phyloP scores from a whole-genome alignment of 371 early-diverging fungal genomes.

The Mucor racemosus region DNA sequence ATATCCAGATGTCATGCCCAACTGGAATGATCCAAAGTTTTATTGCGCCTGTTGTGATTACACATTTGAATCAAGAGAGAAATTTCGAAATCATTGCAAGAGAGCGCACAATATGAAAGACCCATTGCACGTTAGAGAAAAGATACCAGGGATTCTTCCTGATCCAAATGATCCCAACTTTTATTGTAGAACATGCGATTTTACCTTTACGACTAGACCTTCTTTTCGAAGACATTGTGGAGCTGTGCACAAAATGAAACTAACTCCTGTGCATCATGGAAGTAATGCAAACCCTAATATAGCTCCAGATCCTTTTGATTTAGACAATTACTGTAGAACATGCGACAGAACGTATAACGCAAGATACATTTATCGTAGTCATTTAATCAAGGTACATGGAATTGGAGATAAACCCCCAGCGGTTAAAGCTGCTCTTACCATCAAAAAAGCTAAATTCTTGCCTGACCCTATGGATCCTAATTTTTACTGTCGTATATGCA shows the following conservation, averaged over 20 bases:
- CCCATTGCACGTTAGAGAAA: not conserved
- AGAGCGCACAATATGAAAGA: too few species aligned
- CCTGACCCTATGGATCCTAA: too few species aligned
- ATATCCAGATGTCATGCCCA: too few species aligned
- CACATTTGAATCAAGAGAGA: too few species aligned
- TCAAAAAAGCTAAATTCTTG: too few species aligned
- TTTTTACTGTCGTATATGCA: too few species aligned
- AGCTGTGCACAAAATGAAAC: not conserved
- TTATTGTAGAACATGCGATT: not conserved
- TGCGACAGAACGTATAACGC: not conserved
- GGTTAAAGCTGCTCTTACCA: too few species aligned
- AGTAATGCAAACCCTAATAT: not conserved
- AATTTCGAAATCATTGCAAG: too few species aligned
- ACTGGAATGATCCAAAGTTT: too few species aligned
- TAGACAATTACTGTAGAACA: not conserved
- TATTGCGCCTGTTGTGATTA: too few species aligned
- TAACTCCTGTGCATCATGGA: not conserved
- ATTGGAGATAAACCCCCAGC: too few species aligned
- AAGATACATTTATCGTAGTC: not conserved
- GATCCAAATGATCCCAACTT: not conserved
- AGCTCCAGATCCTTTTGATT: not conserved
- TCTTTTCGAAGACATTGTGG: not conserved
- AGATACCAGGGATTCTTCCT: not conserved
- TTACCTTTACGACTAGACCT: not conserved
- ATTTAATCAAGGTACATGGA: too few species aligned